Base-by-base conservation (phyloP, 305 asterid genomes). In the Ilex paraguariensis region DNA sequence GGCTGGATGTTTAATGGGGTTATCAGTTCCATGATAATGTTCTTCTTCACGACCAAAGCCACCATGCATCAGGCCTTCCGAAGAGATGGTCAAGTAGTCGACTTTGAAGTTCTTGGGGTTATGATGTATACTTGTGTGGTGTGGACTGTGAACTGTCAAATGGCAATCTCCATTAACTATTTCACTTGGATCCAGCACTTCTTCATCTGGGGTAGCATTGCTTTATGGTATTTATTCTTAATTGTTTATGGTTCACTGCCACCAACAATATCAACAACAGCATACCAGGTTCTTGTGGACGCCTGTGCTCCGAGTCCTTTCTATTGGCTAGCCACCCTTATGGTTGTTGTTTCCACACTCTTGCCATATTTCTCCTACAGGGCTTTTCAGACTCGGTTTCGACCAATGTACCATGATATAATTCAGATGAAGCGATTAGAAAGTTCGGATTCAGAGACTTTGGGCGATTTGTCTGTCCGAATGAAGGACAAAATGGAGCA, bases 141-240 rank as follows among this genome's bases (percentile, higher is more conserved):
- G 10, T 93, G 99, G 99, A 80, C 99, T 0, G 99, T 90, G 59
- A 93, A 93, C 74, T 90, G 92, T 77, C 99, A 93, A 70, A 82
- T 93, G 94, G 97, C 97, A 7, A 65, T 90, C 3, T 90, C 96
- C 9, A 83, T 93, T n/a, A 93, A 84, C 81, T 93, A 86, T 82
- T 90, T 93, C 73, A 90, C 99, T 13, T 90, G 97, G 97, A 86
- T 93, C 71, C 99, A 90, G 12, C 99, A 93, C 66, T 62, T 87
- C 54, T 82, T 90, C 84, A 90, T 93, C 68, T 90, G 97, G 97
- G 99, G 97, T 3, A 93, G 97, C 76, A 83, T 87, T 28, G 84
- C 77, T 1, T 61, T 80, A 64, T 93, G 99, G 99, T 87, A 90
- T 54, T 65, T 72, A 13, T 93, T 93, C 73, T 67, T 90, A 56